Evolutionary conservation across 345 rosid genomes (phyloP), one percentile per base, ranked within the genome.

Genomic region (Eucalyptus tenuipes): DNA sequence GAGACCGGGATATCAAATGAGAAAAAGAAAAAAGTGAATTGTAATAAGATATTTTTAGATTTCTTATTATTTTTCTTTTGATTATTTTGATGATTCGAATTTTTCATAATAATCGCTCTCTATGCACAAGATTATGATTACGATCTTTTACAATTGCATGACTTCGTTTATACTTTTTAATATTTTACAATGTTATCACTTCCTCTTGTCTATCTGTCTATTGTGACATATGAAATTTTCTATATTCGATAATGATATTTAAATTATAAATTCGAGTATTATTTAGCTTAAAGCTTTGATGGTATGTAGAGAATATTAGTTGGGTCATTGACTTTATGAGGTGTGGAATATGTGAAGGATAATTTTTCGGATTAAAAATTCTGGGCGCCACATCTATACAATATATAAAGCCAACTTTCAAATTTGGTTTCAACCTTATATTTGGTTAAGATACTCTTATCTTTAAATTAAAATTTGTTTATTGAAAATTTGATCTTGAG

Each of bases 351-450:
- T 0, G 11, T 8, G 24, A 53, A 53, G 0, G 57, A 53, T 20
- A 8, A 53, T 53, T 53, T 53, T 53, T 18, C 10, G 5, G 2
- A 53, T 18, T 18, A 22, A 53, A 53, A 53, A 18, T 53, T 53
- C 1, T 0, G 0, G 25, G 4, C 25, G 0, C 20, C 57, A 53
- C 57, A 53, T 8, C 1, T 53, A 7, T 61, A 61, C 37, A 29
- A 71, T 37, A 5, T 5, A 10, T 5, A 71, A 71, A 3, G 27
- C 82, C 25, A 18, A 37, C 13, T 37, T 37, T 75, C 47, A 75
- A 75, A 75, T 75, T 20, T 40, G 7, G 47, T 75, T 37, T 10
- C 8, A 4, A 37, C 82, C 3, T 75, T 75, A 37, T 20, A 75
- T 37, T 11, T 3, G 14, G 25, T 71, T 71, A 10, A 71, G 22